Base-by-base conservation (phyloP, 2,329 filamentous ascomycete species). In the Thelonectria rubi region DNA sequence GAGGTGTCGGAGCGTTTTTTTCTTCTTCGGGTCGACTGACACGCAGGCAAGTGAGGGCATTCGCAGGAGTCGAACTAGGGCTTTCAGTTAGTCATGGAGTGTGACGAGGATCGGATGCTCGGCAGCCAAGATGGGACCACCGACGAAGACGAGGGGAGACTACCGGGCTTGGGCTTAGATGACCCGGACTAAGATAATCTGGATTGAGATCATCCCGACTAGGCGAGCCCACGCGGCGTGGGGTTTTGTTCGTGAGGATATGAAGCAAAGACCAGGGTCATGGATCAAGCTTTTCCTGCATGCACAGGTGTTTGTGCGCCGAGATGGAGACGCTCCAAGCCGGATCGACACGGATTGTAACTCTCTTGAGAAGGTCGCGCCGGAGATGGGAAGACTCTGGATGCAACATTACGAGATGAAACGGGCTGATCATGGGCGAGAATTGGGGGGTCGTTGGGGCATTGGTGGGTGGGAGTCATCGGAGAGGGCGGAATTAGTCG, bases 121-220 rank as follows among this genome's bases (percentile, higher is more conserved):
- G 62, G 64, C 59, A 65, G 42, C 55, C 46, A 50, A 59, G 48
- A 66, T 55, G 55, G 60, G 56, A 59, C 62, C 50, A 60, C 24
- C 24, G n/a, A 26, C 24, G 34, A 63, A 51, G 59, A 24, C 4
- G 24, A 24, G 24, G 24, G 43, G 26, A 62, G 43, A 64, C 61
- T 64, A 65, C 58, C 43, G 55, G 58, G 18, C 17, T 43, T 17
- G 20, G 42, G 56, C 53, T n/a, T 63, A 57, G 56, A 66, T 60
- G 57, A 65, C 64, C 55, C 37, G 21, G 54, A 53, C 52, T 58
- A 60, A 30, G 54, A 49, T 66, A 63, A 63, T 63, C 56, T 65
- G 49, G 58, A 60, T 65, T 60, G 34, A 55, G 59, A 63, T 60
- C 53, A 63, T 45, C 56, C 26, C 24, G 56, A 55, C 57, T 55